Base-by-base conservation (phyloP, 2,329 filamentous ascomycete species). In the Nigrospora osmanthi region DNA sequence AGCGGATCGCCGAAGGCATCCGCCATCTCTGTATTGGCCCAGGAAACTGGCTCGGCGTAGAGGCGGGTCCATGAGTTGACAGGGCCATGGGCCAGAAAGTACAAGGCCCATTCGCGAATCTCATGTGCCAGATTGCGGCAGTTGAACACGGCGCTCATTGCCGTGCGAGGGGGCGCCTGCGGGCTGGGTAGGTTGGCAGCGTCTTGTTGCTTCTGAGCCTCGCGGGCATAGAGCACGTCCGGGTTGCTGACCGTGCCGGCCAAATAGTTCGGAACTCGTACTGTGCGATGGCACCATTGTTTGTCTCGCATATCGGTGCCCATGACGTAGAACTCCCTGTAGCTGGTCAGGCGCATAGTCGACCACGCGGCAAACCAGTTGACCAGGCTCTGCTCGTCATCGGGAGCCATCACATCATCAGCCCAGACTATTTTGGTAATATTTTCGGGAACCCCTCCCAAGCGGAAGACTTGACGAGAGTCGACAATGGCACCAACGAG, bases 331-430 rank as follows among this genome's bases (percentile, higher is more conserved):
- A 83, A 82, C 34, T 69, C 72, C 31, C 77, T 71, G 52, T 71
- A 77, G 35, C 62, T 60, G 46, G 80, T 71, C 33, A 78, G 54
- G 30, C 72, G 70, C 45, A 58, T 48, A 31, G 67, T 62, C 1
- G 76, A 66, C 80, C 79, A 83, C 58, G 68, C 75, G 1, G 74
- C 77, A 56, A 81, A 83, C 73, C 76, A 82, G 49, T 81, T 78
- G 11, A 83, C 70, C 28, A 84, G 62, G 46, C 73, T 80, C 54
- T 81, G 75, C 54, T 84, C 80, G 48, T 83, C 78, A 44, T 77
- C 75, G 1, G 70, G 65, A 45, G 80, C 71, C 38, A 83, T 75
- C 2, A 50, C 58, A 4, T 63, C 53, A 13, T 70, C 69, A 0
- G 72, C 73, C 54, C 69, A 72, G 2, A 74, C 55, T 6, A 81